These are phyloP conservation scores for Colletotrichum salicis DNA, from an alignment of 2,329 filamentous ascomycete genomes.

Conservation along the genomic window DNA sequence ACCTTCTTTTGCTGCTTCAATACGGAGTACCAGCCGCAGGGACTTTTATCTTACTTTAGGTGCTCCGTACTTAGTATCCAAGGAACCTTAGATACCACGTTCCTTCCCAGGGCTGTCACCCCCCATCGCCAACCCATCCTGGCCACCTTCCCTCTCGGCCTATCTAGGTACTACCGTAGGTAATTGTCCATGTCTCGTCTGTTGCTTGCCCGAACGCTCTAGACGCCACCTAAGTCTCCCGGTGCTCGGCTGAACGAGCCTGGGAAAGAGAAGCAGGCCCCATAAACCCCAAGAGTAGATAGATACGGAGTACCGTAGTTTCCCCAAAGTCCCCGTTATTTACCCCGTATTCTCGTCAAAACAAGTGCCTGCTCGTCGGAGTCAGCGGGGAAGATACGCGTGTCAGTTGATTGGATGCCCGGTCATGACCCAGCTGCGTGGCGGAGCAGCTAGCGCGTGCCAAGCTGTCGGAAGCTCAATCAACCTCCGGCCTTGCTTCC, in stretches of 20 bases:
- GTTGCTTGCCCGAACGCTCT: neutral
- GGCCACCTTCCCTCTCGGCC: neutral
- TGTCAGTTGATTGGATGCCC: slow-evolving; percentile 5
- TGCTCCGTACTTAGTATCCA: too few relatives aligned
- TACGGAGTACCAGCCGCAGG: neutral
- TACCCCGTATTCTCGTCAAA: neutral
- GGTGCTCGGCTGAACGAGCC: too few relatives aligned
- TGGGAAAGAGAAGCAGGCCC: neutral
- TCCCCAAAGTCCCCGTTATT: neutral
- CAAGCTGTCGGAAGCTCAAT: slow-evolving; percentile 27
- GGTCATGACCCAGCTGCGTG: slow-evolving; percentile 3
- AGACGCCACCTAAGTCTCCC: too few relatives aligned
- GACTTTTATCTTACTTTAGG: too few relatives aligned
- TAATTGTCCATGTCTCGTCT: neutral
- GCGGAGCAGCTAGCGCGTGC: slow-evolving; percentile 29
- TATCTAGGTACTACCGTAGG: neutral
- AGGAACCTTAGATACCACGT: too few relatives aligned
- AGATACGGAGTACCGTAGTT: neutral
- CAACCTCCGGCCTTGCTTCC: slow-evolving; percentile 23
- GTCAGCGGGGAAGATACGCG: slow-evolving; percentile 1
- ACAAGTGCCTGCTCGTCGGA: neutral
- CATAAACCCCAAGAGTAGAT: too few relatives aligned
- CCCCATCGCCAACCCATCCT: too few relatives aligned
- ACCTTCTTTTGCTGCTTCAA: neutral
- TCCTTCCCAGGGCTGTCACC: neutral